phyloP scores from a whole-genome alignment of 768 basidiomycete species.

The Termitomyces sp. region DNA sequence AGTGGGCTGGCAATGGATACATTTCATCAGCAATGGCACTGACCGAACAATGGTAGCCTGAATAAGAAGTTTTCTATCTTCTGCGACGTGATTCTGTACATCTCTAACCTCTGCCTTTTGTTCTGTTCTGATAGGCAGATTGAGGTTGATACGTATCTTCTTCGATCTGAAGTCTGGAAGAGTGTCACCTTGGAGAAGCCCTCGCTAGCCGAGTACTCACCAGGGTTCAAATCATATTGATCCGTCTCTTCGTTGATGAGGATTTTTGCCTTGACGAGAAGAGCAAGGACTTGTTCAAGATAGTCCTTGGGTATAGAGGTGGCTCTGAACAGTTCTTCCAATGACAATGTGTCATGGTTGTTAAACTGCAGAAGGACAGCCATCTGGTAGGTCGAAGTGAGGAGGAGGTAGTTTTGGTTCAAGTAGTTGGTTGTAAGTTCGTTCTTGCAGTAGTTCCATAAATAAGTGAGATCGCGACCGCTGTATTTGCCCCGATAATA shows the following conservation, averaged over 20 bases:
- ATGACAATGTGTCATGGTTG: constrained; percentile 74
- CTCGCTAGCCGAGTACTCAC: constrained; percentile 22
- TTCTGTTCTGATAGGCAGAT: constrained; percentile 91
- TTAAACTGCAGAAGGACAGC: constrained; percentile 95
- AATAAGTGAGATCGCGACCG: constrained; percentile 93
- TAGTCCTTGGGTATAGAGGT: constrained; percentile 81
- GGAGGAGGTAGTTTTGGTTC: constrained; percentile 92
- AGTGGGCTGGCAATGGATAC: neutral
- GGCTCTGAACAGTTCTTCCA: constrained; percentile 73
- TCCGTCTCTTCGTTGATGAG: constrained; percentile 85
- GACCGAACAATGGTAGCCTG: constrained; percentile 90
- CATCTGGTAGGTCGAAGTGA: constrained; percentile 94
- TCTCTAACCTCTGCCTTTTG: constrained; percentile 87
- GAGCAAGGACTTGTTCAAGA: constrained; percentile 60
- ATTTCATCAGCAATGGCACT: constrained; percentile 15
- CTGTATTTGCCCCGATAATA: constrained; percentile 91
- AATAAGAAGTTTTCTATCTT: constrained; percentile 95
- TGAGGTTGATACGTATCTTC: constrained; percentile 90
- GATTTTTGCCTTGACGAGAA: constrained; percentile 86
- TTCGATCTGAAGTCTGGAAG: constrained; percentile 79
- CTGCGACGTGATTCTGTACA: constrained; percentile 91
- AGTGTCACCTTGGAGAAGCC: neutral
- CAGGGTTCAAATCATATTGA: constrained; percentile 88
- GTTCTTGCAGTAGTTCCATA: constrained; percentile 98
- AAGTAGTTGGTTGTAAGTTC: constrained; percentile 92